Evolutionary conservation across 805 yeast species (phyloP).

Genomic region (Lipomyces sp.): DNA sequence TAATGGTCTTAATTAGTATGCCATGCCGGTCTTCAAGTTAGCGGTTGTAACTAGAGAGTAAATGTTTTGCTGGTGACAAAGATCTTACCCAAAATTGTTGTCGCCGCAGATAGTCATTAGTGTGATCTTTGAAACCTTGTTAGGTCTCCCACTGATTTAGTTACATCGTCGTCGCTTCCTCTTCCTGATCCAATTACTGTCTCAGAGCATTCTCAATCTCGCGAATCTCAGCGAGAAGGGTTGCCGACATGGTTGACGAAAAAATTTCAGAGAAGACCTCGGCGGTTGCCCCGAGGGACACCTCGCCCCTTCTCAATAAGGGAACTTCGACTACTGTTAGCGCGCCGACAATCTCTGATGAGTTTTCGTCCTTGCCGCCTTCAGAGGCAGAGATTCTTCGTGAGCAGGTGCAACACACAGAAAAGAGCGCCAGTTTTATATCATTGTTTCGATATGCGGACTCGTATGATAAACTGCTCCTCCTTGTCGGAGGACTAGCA

Average conservation of each 20-base stretch:
- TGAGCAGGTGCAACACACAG: constrained; percentile 42
- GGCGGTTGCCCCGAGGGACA: constrained; percentile 1
- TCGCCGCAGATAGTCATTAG: no score
- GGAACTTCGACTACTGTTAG: not conserved
- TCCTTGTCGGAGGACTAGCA: constrained; percentile 43
- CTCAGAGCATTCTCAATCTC: not conserved
- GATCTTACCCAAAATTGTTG: no score
- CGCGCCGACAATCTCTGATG: constrained; percentile 20
- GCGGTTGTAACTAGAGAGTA: no score
- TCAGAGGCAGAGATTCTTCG: constrained; percentile 46
- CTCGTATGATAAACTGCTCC: constrained; percentile 41
- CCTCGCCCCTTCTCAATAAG: constrained; percentile 5
- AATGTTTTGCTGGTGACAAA: no score
- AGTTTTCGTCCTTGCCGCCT: constrained; percentile 39
- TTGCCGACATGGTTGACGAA: constrained; percentile 16
- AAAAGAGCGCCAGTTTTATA: constrained; percentile 40
- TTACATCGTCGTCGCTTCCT: no score
- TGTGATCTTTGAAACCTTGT: no score
- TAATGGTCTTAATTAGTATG: no score
- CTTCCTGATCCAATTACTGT: no score
- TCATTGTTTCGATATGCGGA: constrained; percentile 46
- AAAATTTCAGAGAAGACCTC: constrained; percentile 16
- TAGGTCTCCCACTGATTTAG: no score
- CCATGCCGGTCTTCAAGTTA: no score
- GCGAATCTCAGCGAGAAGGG: not conserved